Evolutionary conservation across 139 green algal species (phyloP), one percentile per base, ranked within the genome.

Genomic region (Tetraselmis striata): DNA sequence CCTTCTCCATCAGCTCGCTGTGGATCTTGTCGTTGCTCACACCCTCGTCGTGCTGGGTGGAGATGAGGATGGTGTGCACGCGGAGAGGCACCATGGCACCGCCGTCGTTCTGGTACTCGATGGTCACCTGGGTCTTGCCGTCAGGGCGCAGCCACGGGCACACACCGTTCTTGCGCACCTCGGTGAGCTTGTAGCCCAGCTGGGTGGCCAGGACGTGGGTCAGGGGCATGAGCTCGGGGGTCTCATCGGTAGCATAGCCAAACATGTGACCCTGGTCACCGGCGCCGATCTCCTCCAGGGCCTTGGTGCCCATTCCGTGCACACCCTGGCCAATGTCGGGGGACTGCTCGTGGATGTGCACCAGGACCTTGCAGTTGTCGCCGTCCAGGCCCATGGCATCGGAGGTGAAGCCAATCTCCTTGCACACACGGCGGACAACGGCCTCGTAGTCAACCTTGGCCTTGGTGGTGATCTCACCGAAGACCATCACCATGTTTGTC

Each of bases 191-290:
- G 85, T 94, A 92, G 77, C 97, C 97, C 29, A 99, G 84, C 91
- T 97, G 84, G 76, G 96, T 99, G 81, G 97, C 95, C 77, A 99
- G 91, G 80, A 99, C 90, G 89, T 99, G 97, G 23, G 97, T 99
- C 23, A 99, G 91, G 28, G 97, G 97, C 97, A 99, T 99, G 59
- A 99, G 92, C 94, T 99, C 96, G 5, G 84, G 79, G 2, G 96
- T 99, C 92, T 99, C 97, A 82, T 99, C 97, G 25, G 95, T 98
- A 83, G 97, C 97, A 81, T 99, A 99, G 77, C 97, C 97, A 89
- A 99, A 99, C 97, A 99, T 99, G 90, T 98, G 94, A 78, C 97
- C 97, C 91, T 99, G 97, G 92, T 99, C 97, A 83, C 97, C 97
- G 31, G 97, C 97, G 59, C 97, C 97, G 59, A 98, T 96, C 85